phyloP scores from a whole-genome alignment of 2,329 filamentous ascomycete genomes.

The Fusarium duplospermum region DNA sequence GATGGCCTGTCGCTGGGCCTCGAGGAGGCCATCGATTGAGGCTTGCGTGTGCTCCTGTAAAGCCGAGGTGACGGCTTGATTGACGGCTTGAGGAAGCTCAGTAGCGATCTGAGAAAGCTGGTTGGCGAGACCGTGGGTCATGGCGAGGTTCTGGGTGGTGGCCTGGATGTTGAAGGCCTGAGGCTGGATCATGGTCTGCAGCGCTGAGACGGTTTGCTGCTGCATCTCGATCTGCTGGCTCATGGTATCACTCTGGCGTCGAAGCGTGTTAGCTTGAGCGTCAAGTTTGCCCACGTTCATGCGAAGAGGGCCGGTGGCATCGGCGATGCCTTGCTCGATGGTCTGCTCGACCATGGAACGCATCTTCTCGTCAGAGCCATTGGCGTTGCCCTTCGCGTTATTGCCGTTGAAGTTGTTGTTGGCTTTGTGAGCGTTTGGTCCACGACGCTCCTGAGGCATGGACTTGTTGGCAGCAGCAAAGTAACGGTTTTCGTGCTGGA shows the following conservation, averaged over 20 bases:
- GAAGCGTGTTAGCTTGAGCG: slow-evolving; percentile 18
- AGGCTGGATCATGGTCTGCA: slow-evolving; percentile 38
- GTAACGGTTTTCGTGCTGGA: slow-evolving; percentile 38
- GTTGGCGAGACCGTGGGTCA: slow-evolving; percentile 29
- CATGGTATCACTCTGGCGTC: slow-evolving; percentile 42
- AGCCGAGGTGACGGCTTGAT: slow-evolving; percentile 40
- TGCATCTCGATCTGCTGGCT: slow-evolving; percentile 46
- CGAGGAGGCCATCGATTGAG: slow-evolving; percentile 34
- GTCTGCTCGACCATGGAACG: slow-evolving; percentile 46
- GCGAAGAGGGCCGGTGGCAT: slow-evolving; percentile 47
- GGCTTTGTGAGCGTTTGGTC: background rate
- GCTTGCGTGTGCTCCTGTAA: slow-evolving; percentile 38
- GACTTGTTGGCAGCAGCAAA: slow-evolving; percentile 26
- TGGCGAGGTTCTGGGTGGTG: slow-evolving; percentile 39
- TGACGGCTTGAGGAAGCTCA: slow-evolving; percentile 42
- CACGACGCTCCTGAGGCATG: slow-evolving; percentile 4
- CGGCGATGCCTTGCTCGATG: slow-evolving; percentile 49
- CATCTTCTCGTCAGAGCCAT: slow-evolving; percentile 38
- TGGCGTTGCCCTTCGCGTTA: slow-evolving; percentile 10
- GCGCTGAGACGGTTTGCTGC: slow-evolving; percentile 20
- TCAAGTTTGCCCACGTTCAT: slow-evolving; percentile 40
- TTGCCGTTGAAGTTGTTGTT: background rate
- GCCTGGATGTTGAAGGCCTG: slow-evolving; percentile 30
- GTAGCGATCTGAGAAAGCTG: slow-evolving; percentile 42
- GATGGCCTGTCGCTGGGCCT: slow-evolving; percentile 39